Evolutionary conservation across 805 yeast genomes (phyloP), one percentile per base, ranked within the genome.

Genomic region (Clavispora santaluciae): DNA sequence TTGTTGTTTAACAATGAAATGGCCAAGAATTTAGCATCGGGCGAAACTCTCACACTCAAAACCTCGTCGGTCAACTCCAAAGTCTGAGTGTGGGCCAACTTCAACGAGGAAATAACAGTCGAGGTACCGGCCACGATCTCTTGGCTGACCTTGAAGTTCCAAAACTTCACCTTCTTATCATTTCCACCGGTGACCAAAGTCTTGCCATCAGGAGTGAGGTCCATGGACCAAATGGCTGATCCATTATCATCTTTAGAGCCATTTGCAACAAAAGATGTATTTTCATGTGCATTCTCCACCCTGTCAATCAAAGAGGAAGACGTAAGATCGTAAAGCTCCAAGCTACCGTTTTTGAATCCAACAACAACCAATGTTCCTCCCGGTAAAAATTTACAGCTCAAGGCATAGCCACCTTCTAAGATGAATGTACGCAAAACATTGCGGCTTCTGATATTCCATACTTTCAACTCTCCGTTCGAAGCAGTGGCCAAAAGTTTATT

Each of bases 151-250:
- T 73, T 69, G 57, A 93, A 79, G 36, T 82, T 78, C 99, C 99
- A 93, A 59, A 89, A 88, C 58, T 87, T 88, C 31, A 91, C 83
- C 4, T 78, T 66, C 58, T 90, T 90, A 61, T 93, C 99, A 29
- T 95, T 95, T 24, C 97, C 91, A 8, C 97, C 99, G 3, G 97
- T 86, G 0, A 90, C 81, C 36, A 93, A 68, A 1, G 83, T 73
- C 51, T 79, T 83, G 12, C 98, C 99, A 62, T 91, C 95, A 11
- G 83, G 76, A 2, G 91, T 78, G 24, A 93, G 59, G 59, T 91
- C 96, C 51, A 93, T 69, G 1, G 95, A 82, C 97, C 97, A 93
- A 37, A 93, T 77, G 1, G 96, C 86, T 16, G 66, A 50, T 5
- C 69, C 68, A 24, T 58, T 60, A n/a, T 60, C 68, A 12, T 56